Evolutionary conservation across 805 yeast genomes (phyloP).

Genomic region (Starmerella davenportii): DNA sequence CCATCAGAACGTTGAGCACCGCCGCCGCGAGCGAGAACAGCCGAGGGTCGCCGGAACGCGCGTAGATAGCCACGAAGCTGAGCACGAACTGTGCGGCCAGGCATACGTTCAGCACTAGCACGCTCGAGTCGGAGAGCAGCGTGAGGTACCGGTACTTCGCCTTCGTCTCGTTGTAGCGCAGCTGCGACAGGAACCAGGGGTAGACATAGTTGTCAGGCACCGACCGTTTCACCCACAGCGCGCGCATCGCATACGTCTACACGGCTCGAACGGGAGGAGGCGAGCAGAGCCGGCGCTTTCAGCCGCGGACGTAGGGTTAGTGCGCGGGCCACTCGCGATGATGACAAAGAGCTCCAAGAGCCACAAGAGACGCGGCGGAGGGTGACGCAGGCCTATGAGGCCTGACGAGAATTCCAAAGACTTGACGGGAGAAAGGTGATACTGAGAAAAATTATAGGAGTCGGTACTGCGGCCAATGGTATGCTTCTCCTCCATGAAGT

Average conservation of each 20-base stretch:
- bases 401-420: too few relatives aligned
- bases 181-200: slow-evolving; percentile 57
- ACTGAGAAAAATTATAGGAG: too few relatives aligned
- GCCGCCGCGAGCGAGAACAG: slow-evolving; percentile 17
- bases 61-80: slow-evolving; percentile 41
- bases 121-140: slow-evolving; percentile 51
- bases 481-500: too few relatives aligned
- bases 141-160: slow-evolving; percentile 44
- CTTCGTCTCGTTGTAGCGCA: slow-evolving; percentile 60
- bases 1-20: slow-evolving; percentile 12
- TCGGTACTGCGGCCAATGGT: too few relatives aligned
- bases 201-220: slow-evolving; percentile 89
- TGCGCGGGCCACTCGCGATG: too few relatives aligned
- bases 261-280: too few relatives aligned
- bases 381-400: too few relatives aligned
- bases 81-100: slow-evolving; percentile 45
- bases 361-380: too few relatives aligned
- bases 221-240: slow-evolving; percentile 67
- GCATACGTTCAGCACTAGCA: slow-evolving; percentile 48
- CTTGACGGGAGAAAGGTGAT: too few relatives aligned
- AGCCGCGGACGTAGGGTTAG: too few relatives aligned
- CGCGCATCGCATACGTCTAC: slow-evolving; percentile 30
- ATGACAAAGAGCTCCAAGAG: too few relatives aligned
- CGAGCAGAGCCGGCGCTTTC: too few relatives aligned
- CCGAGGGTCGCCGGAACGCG: slow-evolving; percentile 19